Evolutionary conservation across 2,329 filamentous ascomycete genomes (phyloP), one percentile per base, ranked within the genome.

Genomic region (Stagonosporopsis chrysanthemi): DNA sequence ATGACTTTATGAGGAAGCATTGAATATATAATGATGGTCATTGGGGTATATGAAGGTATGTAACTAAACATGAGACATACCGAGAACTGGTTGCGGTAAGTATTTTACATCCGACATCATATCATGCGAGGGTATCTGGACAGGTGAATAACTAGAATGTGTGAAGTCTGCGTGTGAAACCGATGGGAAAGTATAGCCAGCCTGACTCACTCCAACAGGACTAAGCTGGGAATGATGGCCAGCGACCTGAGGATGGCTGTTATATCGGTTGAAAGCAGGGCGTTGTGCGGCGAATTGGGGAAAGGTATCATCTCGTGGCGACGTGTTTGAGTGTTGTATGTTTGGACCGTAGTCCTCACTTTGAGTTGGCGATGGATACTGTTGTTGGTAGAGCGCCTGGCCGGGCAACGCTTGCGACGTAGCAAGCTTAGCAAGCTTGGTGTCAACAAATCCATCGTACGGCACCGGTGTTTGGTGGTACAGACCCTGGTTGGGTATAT

Each of bases 1-100:
- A 43, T 33, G 38, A 43, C 42, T n/a, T 44, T 45, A 56, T 48
- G 35, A 43, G 39, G 53, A 33, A 58, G 57, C 63, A 62, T 54
- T 46, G 55, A 60, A 29, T 61, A 55, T 60, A 64, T 67, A 65
- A 66, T 67, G 63, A 70, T 71, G 68, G 58, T 71, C 63, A 67
- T 69, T 73, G 67, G 66, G 65, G 63, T 70, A 68, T 72, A 66
- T 50, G 62, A 11, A 66, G 58, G 64, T 68, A 64, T 66, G 58
- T 67, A 70, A 73, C 71, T 74, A 76, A 65, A 76, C 68, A 69
- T 70, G 74, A 68, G 73, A 76, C 74, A 75, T 76, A 76, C 74
- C 72, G 62, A 75, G 73, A 64, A 71, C 69, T 68, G 71, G 71
- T 58, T 73, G 71, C 54, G 70, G 68, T 67, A 75, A 68, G 69